These are phyloP conservation scores for Rubroshorea leprosula DNA, from an alignment of 345 rosid species.

Conservation along the genomic window DNA sequence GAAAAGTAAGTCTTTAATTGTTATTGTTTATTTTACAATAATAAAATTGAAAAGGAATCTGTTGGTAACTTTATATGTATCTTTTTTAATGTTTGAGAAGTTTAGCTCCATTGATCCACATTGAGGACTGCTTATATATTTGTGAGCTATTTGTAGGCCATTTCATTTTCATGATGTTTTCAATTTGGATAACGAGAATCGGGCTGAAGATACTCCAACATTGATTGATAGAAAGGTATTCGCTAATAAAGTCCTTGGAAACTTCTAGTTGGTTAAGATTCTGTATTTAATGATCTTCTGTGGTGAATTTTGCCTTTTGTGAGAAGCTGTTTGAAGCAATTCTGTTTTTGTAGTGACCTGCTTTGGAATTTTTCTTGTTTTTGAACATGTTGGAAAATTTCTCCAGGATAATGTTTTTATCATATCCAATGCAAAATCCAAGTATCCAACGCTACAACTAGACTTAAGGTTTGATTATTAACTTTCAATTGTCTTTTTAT, in stretches of 20 bases:
- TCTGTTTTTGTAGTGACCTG: slow-evolving; percentile 7
- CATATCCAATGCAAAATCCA: slow-evolving; percentile 93
- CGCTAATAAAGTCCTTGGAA: background rate
- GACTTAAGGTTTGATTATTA: slow-evolving; percentile 59
- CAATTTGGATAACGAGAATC: slow-evolving; percentile 82
- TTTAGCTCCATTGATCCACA: background rate
- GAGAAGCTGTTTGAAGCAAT: background rate
- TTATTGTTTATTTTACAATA: background rate
- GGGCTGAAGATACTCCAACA: slow-evolving; percentile 80
- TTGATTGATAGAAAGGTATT: slow-evolving; percentile 84
- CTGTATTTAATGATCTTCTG: background rate
- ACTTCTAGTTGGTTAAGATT: slow-evolving; percentile 9
- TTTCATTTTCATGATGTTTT: slow-evolving; percentile 83
- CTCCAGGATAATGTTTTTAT: slow-evolving; percentile 93
- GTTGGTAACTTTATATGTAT: background rate
- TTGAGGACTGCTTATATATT: slow-evolving; percentile 24
- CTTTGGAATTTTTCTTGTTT: slow-evolving; percentile 1
- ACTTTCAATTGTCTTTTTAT: background rate
- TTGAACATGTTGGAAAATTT: slow-evolving; percentile 18
- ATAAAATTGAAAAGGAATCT: background rate
- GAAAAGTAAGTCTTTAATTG: slow-evolving; percentile 62
- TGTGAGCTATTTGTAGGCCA: slow-evolving; percentile 41
- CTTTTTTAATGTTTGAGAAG: background rate
- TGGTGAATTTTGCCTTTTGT: background rate
- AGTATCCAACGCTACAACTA: slow-evolving; percentile 88